These are phyloP conservation scores for Fusarium nygamai DNA, from an alignment of 2,329 filamentous ascomycete genomes.

Conservation along the genomic window DNA sequence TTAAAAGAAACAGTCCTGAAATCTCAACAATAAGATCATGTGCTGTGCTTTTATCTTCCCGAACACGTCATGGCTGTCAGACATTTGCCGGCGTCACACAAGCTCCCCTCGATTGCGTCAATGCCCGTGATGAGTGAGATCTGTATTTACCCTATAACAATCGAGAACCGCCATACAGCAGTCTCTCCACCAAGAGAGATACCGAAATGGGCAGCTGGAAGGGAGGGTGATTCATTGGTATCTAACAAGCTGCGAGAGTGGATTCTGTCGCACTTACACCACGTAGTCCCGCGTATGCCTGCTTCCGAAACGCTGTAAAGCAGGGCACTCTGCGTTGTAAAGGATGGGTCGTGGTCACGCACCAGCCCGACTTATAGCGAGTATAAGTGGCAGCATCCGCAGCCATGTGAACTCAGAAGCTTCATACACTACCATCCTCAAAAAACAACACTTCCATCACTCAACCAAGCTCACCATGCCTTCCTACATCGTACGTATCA, in stretches of 20 bases:
- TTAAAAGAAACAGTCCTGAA: not conserved
- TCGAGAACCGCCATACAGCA: not conserved
- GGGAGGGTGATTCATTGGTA: slow-evolving; percentile 32
- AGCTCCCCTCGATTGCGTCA: slow-evolving; percentile 29
- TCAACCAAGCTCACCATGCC: slow-evolving; percentile 56
- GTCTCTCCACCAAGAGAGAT: slow-evolving; percentile 10
- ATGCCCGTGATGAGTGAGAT: slow-evolving; percentile 12
- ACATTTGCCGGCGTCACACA: slow-evolving; percentile 9
- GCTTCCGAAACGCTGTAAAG: slow-evolving; percentile 5
- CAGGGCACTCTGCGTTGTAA: slow-evolving; percentile 24
- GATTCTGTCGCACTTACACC: slow-evolving; percentile 22
- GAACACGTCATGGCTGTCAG: slow-evolving; percentile 23
- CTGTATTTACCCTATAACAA: slow-evolving; percentile 32
- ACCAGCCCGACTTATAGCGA: slow-evolving; percentile 28
- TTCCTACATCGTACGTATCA: slow-evolving; percentile 62
- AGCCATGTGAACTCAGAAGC: slow-evolving; percentile 10
- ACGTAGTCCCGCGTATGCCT: slow-evolving; percentile 21
- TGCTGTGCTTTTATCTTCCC: not conserved
- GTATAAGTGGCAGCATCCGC: slow-evolving; percentile 41
- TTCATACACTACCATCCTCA: slow-evolving; percentile 27
- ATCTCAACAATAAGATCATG: not conserved
- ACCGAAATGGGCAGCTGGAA: slow-evolving; percentile 16
- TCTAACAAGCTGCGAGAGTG: slow-evolving; percentile 9
- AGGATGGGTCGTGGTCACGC: slow-evolving; percentile 39
- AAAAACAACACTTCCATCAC: slow-evolving; percentile 21